A percentile compares a stretch with the other conserved stretches of the same genome.
Evolutionary conservation across 768 basidiomycete genomes (phyloP).

Genomic region (Scleroderma bovista): DNA sequence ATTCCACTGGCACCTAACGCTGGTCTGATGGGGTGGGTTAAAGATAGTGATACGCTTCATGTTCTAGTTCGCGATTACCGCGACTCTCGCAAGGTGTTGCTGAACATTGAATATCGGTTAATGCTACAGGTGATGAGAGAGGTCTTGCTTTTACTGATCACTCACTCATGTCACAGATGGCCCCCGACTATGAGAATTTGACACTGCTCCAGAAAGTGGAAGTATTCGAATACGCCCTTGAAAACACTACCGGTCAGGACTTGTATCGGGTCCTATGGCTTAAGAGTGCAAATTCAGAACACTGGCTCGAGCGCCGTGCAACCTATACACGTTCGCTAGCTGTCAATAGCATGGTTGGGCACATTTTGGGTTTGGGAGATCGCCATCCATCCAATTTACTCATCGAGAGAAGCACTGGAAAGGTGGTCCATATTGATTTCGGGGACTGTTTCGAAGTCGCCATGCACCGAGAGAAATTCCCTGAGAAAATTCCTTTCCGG

Average conservation of each 20-base stretch:
- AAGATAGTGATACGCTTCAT: constrained; percentile 92
- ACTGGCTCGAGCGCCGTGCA: constrained; percentile 94
- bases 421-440: constrained; percentile 95
- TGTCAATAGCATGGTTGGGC: constrained; percentile 97
- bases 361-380: constrained; percentile 96
- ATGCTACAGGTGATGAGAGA: constrained; percentile 97
- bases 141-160: constrained; percentile 28
- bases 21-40: constrained; percentile 92
- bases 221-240: constrained; percentile 97
- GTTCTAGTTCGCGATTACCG: constrained; percentile 95
- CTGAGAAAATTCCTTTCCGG: constrained; percentile 97
- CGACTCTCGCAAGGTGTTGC: constrained; percentile 90
- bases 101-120: constrained; percentile 97
- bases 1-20: constrained; percentile 95
- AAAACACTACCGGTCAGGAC: constrained; percentile 98
- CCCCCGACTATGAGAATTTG: constrained; percentile 94
- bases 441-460: constrained; percentile 99
- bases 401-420: constrained; percentile 85
- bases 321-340: constrained; percentile 95
- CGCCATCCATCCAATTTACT: constrained; percentile 95
- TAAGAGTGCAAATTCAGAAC: constrained; percentile 91
- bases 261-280: constrained; percentile 96
- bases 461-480: constrained; percentile 98
- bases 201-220: constrained; percentile 96
- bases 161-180: constrained; percentile 62